Percentiles rank a stretch among this genome's conserved stretches.
Evolutionary conservation across 2,329 filamentous ascomycete genomes (phyloP).

Genomic region (Colletotrichum orchidophilum): DNA sequence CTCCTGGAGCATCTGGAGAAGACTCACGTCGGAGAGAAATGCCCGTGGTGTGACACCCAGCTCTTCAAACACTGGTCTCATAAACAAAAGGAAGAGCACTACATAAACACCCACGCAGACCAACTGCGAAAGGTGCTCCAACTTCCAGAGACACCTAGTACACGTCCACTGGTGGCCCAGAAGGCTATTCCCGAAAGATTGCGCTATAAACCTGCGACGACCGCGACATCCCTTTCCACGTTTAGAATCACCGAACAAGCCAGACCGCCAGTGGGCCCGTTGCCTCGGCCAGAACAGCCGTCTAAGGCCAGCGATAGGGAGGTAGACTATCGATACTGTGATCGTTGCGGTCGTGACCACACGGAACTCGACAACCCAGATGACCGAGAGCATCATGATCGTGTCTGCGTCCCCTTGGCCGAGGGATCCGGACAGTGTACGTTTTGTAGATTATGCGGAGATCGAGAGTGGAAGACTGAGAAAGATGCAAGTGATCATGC

Average conservation of each 20-base stretch:
- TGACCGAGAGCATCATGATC: slow-evolving; percentile 37
- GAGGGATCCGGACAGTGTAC: slow-evolving; percentile 18
- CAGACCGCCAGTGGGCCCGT: slow-evolving; percentile 11
- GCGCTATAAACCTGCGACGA: too few species aligned
- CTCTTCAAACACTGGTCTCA: slow-evolving; percentile 43
- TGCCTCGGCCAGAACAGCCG: slow-evolving; percentile 21
- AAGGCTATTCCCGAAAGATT: neutral
- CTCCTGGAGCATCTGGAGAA: slow-evolving; percentile 48
- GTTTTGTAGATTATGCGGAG: slow-evolving; percentile 36
- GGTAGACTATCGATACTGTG: slow-evolving; percentile 35
- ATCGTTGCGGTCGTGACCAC: slow-evolving; percentile 39
- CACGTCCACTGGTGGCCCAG: neutral
- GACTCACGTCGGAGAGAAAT: slow-evolving; percentile 46
- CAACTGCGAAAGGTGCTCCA: slow-evolving; percentile 31
- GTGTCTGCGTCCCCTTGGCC: slow-evolving; percentile 35
- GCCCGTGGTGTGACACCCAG: slow-evolving; percentile 47
- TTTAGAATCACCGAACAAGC: slow-evolving; percentile 16
- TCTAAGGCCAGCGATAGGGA: slow-evolving; percentile 29
- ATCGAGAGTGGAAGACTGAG: slow-evolving; percentile 22
- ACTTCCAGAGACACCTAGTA: neutral
- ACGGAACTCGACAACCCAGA: slow-evolving; percentile 6
- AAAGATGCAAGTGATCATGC: slow-evolving; percentile 16
- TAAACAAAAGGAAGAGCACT: slow-evolving; percentile 40
- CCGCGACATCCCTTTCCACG: neutral
- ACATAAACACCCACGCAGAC: slow-evolving; percentile 41